Base-by-base conservation (phyloP, 148 eudicot genomes). In the Vaccinium corymbosum region DNA sequence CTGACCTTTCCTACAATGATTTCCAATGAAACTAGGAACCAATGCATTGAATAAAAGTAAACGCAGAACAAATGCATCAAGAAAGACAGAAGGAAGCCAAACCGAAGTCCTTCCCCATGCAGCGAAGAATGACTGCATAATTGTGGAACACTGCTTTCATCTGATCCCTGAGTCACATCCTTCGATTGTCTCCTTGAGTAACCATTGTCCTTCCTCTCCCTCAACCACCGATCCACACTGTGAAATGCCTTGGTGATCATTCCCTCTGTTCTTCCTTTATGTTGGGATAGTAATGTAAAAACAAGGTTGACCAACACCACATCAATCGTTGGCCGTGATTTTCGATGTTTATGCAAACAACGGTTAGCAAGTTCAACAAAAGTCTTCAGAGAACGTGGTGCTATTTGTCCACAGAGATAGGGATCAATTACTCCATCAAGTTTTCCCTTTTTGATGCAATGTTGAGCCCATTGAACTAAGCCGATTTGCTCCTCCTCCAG, bases 401-500 rank as follows among this genome's bases (percentile, higher is more conserved):
- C 14, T n/a, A 62, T 62, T 62, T 62, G 70, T 62, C 70, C 70
- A 9, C 0, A 0, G 27, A 62, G 70, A 62, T 12, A 8, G 11
- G 70, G 70, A 62, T 62, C 70, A 7, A 62, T n/a, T 7, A 62
- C 0, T 62, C 11, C 12, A 3, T 9, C 13, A 0, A n/a, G 70
- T 62, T 62, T 62, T 62, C 70, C 70, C 29, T 62, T 62, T 20
- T 62, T 62, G 70, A 62, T 62, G 29, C 70, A 62, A 62, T n/a
- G 12, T 9, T 62, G 70, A n/a, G 70, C 70, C 70, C 70, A 62
- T 7, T 62, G 29, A 11, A 62, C 70, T 62, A 62, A 62, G n/a
- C 1, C 12, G 14, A 62, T 62, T 62, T n/a, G 70, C 12, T n/a
- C 70, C 70, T 62, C 70, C 0, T 7, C 27, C 70, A 62, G 29